phyloP scores from a whole-genome alignment of 768 basidiomycete species.

The Calocera viscosa region DNA sequence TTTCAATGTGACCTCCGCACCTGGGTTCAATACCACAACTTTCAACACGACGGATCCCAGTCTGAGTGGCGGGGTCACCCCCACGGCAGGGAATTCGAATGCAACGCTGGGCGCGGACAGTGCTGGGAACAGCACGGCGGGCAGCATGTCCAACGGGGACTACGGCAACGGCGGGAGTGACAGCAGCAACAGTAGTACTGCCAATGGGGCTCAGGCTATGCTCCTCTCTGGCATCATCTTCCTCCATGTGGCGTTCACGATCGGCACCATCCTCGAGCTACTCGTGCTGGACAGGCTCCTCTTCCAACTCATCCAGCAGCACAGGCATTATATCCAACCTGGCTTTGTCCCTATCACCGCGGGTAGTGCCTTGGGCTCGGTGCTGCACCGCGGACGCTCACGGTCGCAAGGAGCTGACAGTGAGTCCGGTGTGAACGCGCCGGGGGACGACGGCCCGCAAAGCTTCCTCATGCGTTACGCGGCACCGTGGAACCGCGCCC shows the following conservation, averaged over 20 bases:
- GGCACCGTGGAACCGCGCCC: constrained; percentile 60
- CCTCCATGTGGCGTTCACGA: constrained; percentile 49
- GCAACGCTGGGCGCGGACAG: constrained; percentile 1
- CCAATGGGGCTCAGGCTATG: constrained; percentile 16
- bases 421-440: constrained; percentile 25
- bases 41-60: background rate
- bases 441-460: constrained; percentile 20
- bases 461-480: constrained; percentile 5
- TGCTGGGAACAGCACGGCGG: background rate
- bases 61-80: background rate
- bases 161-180: constrained; percentile 12
- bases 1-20: background rate
- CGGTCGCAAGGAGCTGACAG: constrained; percentile 21
- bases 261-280: constrained; percentile 40
- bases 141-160: constrained; percentile 9
- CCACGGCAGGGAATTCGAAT: background rate
- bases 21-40: background rate
- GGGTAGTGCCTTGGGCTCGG: constrained; percentile 14
- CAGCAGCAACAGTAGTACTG: constrained; percentile 13
- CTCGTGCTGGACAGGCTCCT: constrained; percentile 53
- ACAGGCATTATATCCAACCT: constrained; percentile 46
- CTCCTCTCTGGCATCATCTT: constrained; percentile 36
- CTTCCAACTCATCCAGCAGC: constrained; percentile 54
- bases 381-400: constrained; percentile 28
- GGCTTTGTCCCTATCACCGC: constrained; percentile 27